Evolutionary conservation across 306 rosid species (phyloP).

Genomic region (Morella rubra): DNA sequence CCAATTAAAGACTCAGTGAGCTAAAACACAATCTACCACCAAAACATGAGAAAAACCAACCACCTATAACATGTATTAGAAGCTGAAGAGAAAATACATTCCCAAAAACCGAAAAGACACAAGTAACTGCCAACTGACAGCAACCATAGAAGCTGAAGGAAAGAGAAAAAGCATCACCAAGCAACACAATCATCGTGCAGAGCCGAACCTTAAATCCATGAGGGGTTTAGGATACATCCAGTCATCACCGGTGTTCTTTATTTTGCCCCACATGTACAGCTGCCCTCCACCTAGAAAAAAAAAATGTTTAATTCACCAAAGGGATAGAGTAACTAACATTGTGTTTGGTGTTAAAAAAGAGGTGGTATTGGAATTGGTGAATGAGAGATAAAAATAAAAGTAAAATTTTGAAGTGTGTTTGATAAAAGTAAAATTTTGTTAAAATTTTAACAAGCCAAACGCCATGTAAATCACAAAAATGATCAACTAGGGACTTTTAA

Average conservation of each 20-base stretch:
- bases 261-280: conserved; percentile 96
- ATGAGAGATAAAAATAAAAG: too few relatives aligned
- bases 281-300: conserved; percentile 84
- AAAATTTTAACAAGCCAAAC: too few relatives aligned
- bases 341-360: too few relatives aligned
- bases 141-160: neutral
- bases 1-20: too few relatives aligned
- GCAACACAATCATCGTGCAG: conserved; percentile 11
- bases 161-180: neutral
- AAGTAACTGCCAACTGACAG: neutral
- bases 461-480: too few relatives aligned
- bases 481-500: neutral
- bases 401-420: too few relatives aligned
- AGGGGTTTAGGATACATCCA: conserved; percentile 99
- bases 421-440: too few relatives aligned
- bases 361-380: too few relatives aligned
- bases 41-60: neutral
- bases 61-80: neutral
- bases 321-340: neutral
- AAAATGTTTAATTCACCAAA: conserved; percentile 6
- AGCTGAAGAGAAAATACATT: neutral
- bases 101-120: neutral
- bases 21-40: neutral
- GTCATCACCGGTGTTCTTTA: conserved; percentile 88
- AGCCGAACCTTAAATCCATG: conserved; percentile 85